Percentiles rank a stretch among this genome's conserved stretches.
Evolutionary conservation across 352 stramenopile species (phyloP).

Genomic region (Saprolegnia diclina): DNA sequence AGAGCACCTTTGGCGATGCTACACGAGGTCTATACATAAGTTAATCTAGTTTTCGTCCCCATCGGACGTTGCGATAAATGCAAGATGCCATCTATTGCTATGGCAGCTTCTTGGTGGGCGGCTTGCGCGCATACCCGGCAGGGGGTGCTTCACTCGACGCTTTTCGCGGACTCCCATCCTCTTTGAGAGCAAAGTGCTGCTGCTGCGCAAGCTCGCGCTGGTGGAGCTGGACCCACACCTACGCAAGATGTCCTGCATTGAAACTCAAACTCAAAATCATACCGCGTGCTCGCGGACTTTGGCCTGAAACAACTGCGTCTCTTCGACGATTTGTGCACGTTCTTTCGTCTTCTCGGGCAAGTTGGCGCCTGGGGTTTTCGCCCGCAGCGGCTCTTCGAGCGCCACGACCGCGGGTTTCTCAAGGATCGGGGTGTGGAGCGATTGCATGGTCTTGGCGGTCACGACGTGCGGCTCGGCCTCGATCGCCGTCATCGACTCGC

Average conservation of each 20-base stretch:
- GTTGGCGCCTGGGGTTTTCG: too few relatives aligned
- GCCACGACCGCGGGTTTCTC: too few relatives aligned
- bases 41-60: neutral
- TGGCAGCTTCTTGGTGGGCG: neutral
- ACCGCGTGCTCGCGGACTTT: slow-evolving; percentile 21
- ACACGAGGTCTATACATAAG: neutral
- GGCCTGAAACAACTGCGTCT: slow-evolving; percentile 23
- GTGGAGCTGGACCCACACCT: slow-evolving; percentile 24
- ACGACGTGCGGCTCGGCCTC: neutral
- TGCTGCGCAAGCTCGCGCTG: slow-evolving; percentile 19
- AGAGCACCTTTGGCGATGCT: neutral
- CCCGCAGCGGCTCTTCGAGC: too few relatives aligned
- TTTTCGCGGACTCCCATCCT: neutral
- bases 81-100: neutral
- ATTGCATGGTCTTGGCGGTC: slow-evolving; percentile 1
- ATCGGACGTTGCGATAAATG: too few relatives aligned
- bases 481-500: neutral
- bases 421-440: neutral
- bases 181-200: neutral
- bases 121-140: too few relatives aligned
- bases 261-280: neutral
- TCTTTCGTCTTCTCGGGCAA: slow-evolving; percentile 24
- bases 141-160: neutral
- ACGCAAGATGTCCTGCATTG: neutral
- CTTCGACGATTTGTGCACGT: slow-evolving; percentile 16